Evolutionary conservation across 148 eudicot genomes (phyloP).

Genomic region (Camellia sinensis): DNA sequence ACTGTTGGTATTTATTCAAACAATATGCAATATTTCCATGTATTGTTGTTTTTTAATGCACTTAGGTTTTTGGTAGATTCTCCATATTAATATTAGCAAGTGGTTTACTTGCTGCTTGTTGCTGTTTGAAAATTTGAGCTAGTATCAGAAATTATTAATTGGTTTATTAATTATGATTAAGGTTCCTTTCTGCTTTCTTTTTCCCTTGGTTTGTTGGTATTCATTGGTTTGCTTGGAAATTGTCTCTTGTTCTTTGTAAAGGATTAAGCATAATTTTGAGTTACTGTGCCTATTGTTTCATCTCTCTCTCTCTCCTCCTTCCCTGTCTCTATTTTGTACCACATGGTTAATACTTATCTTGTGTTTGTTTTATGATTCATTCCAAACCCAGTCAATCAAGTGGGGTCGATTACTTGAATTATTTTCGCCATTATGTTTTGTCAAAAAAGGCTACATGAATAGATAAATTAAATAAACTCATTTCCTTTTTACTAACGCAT

Average conservation of each 20-base stretch:
- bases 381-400: too few relatives aligned
- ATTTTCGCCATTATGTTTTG: too few relatives aligned
- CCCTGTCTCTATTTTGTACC: too few relatives aligned
- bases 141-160: background rate
- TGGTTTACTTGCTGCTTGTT: background rate
- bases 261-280: too few relatives aligned
- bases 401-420: too few relatives aligned
- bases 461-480: too few relatives aligned
- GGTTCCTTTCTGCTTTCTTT: background rate
- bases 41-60: background rate
- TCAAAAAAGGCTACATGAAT: too few relatives aligned
- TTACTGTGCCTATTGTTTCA: background rate
- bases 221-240: background rate
- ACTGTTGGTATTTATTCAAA: background rate
- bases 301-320: background rate
- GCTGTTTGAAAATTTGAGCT: slow-evolving; percentile 3
- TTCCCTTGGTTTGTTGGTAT: background rate
- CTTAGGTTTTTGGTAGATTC: background rate
- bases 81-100: background rate
- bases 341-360: too few relatives aligned
- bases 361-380: background rate
- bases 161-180: background rate
- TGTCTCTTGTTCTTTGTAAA: background rate
- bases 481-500: too few relatives aligned
- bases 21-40: background rate